Percentiles rank a stretch among this genome's conserved stretches.
phyloP scores from a whole-genome alignment of 164 flowering plant genomes.

The Nelumbo lutea region DNA sequence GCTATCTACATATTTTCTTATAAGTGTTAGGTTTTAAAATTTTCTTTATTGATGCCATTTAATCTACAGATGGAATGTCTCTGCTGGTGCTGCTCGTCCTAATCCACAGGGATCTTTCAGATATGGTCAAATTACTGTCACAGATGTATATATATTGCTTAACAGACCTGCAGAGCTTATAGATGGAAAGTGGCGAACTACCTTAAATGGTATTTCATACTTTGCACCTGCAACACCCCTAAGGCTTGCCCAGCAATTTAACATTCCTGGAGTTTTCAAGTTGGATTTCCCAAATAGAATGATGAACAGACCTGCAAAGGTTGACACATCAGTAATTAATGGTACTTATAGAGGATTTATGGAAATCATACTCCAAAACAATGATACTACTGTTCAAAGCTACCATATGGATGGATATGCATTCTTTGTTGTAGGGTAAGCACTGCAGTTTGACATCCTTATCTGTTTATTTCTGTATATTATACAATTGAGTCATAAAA shows the following conservation, averaged over 20 bases:
- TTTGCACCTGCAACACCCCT: conserved; percentile 77
- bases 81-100: conserved; percentile 98
- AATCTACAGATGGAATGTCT: conserved; percentile 68
- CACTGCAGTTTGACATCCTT: conserved; percentile 3
- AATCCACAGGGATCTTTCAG: conserved; percentile 95
- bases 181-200: conserved; percentile 64
- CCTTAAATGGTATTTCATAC: conserved; percentile 82
- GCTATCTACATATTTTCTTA: conserved; percentile 6
- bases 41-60: conserved; percentile 5
- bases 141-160: conserved; percentile 70
- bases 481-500: background rate
- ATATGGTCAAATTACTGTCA: conserved; percentile 81
- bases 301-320: conserved; percentile 73
- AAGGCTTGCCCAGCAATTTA: conserved; percentile 75
- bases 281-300: conserved; percentile 75
- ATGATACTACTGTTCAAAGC: conserved; percentile 65
- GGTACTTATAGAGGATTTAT: conserved; percentile 78
- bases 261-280: conserved; percentile 73
- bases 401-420: conserved; percentile 96
- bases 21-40: background rate
- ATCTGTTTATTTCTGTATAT: background rate
- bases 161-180: conserved; percentile 76
- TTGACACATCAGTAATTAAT: conserved; percentile 86
- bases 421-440: conserved; percentile 96
- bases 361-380: conserved; percentile 88